Conservation (phyloP, 306 rosid genomes). For the Notholithocarpus densiflorus region DNA sequence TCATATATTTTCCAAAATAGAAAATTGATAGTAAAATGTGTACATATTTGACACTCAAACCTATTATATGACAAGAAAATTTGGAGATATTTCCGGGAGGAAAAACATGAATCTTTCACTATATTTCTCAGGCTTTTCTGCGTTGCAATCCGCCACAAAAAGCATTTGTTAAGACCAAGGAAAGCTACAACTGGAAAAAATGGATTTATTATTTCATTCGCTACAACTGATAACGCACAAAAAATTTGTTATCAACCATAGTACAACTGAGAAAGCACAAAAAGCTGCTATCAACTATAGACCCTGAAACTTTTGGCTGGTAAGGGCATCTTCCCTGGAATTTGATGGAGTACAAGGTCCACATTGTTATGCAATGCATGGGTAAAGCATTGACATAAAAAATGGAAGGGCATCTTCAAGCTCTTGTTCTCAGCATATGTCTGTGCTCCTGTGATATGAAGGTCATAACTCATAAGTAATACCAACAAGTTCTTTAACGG, state of each 20-base stretch:
- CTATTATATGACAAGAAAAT: too few relatives aligned
- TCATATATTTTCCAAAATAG: too few relatives aligned
- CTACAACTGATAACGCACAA: neutral
- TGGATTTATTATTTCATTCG: too few relatives aligned
- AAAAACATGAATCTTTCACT: too few relatives aligned
- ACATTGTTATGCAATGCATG: neutral
- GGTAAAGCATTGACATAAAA: neutral
- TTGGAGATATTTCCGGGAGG: too few relatives aligned
- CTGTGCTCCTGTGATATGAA: constrained; percentile 6
- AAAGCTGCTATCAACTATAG: neutral
- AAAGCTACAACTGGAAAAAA: too few relatives aligned
- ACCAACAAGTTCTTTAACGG: too few relatives aligned
- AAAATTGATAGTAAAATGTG: too few relatives aligned
- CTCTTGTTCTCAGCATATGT: neutral
- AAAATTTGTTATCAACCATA: neutral
- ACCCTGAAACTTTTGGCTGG: neutral
- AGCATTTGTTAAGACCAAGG: too few relatives aligned
- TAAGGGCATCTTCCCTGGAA: neutral
- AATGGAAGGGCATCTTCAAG: neutral
- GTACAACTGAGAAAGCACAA: neutral
- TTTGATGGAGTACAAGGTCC: neutral
- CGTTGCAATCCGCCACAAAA: too few relatives aligned
- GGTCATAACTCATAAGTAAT: neutral
- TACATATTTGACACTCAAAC: too few relatives aligned
- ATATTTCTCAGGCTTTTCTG: too few relatives aligned